Percentiles rank a stretch among this genome's conserved stretches.
Conservation (phyloP, 495 filamentous ascomycete genomes). For the Podospora didyma region DNA sequence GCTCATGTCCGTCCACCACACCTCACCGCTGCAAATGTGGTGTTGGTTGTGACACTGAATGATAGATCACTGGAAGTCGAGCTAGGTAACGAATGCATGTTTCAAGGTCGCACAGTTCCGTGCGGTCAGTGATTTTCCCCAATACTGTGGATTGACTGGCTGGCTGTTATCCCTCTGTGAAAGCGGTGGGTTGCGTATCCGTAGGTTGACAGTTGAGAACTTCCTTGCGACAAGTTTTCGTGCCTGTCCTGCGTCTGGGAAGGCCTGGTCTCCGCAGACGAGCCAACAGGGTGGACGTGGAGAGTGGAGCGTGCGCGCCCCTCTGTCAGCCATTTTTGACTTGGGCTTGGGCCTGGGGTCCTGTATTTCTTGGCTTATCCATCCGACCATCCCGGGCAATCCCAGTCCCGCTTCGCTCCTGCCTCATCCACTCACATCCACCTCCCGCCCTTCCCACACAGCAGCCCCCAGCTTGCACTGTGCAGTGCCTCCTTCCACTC, state of each 20-base stretch:
- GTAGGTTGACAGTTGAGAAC: neutral
- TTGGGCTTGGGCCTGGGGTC: neutral
- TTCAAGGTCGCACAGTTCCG: neutral
- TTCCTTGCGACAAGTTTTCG: too few relatives aligned
- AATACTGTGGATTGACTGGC: neutral
- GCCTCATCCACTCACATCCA: conserved; percentile 10
- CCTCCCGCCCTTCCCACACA: conserved; percentile 11
- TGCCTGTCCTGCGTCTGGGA: too few relatives aligned
- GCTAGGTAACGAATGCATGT: neutral
- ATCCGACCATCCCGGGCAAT: conserved; percentile 6
- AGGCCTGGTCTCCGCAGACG: too few relatives aligned
- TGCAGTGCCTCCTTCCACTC: conserved; percentile 28
- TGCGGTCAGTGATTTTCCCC: neutral
- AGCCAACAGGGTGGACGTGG: too few relatives aligned
- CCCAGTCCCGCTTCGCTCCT: conserved; percentile 8
- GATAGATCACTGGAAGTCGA: neutral
- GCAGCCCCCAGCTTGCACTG: conserved; percentile 7
- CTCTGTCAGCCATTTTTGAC: conserved; percentile 6
- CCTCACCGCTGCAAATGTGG: too few relatives aligned
- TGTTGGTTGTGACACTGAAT: too few relatives aligned
- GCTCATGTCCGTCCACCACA: too few relatives aligned
- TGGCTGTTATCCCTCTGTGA: neutral
- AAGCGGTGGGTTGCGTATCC: neutral
- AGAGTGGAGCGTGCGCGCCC: too few relatives aligned
- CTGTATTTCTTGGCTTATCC: conserved; percentile 12